These are phyloP conservation scores for Poteriospumella lacustris DNA, from an alignment of 108 stramenopile species.

Conservation along the genomic window DNA sequence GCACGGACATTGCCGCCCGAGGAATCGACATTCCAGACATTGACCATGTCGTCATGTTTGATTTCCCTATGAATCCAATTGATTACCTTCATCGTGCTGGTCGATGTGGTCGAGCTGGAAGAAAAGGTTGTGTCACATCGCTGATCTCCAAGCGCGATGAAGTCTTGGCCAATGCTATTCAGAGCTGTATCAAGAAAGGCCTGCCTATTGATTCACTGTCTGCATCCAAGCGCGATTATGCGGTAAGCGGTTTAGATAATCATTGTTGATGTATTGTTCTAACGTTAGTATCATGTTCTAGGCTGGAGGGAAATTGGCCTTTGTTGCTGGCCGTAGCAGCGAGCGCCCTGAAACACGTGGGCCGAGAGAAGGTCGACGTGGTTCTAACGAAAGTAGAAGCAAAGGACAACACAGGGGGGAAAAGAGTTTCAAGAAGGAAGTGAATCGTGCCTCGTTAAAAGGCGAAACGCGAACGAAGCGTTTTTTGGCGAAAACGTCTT, in stretches of 20 bases:
- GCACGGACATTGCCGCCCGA: slow-evolving; percentile 77
- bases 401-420: too few relatives aligned
- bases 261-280: neutral
- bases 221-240: neutral
- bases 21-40: slow-evolving; percentile 78
- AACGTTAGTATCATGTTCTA: neutral
- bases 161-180: neutral
- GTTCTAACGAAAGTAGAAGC: too few relatives aligned
- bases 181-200: neutral
- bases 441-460: too few relatives aligned
- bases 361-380: too few relatives aligned
- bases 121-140: neutral
- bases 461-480: too few relatives aligned
- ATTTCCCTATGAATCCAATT: slow-evolving; percentile 78
- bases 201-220: neutral
- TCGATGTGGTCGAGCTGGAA: slow-evolving; percentile 36
- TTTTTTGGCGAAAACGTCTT: too few relatives aligned
- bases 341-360: too few relatives aligned
- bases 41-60: slow-evolving; percentile 81
- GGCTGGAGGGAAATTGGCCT: neutral
- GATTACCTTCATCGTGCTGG: slow-evolving; percentile 84
- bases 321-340: neutral
- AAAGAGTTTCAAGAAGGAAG: too few relatives aligned
- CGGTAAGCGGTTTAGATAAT: neutral
- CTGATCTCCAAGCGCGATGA: neutral